phyloP scores from a whole-genome alignment of 306 rosid genomes.

The Albizia julibrissin region DNA sequence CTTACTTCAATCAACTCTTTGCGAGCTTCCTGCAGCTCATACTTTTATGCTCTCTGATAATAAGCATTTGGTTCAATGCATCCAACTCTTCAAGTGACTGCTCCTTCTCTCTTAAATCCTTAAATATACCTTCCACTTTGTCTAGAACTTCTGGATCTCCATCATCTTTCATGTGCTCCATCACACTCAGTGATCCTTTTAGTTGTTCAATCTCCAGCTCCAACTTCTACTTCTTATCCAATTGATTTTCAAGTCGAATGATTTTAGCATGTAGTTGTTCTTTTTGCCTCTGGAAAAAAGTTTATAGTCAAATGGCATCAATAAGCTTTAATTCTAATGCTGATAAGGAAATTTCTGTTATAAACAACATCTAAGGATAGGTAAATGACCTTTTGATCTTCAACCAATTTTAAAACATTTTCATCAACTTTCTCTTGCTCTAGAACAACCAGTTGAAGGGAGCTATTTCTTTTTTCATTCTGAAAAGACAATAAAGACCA shows the following conservation, averaged over 20 bases:
- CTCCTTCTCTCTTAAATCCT: conserved; percentile 81
- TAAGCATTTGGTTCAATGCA: conserved; percentile 71
- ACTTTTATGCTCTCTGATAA: conserved; percentile 78
- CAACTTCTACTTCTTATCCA: too few species aligned
- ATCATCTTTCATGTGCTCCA: conserved; percentile 92
- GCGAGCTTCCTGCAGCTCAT: conserved; percentile 93
- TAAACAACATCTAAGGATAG: conserved; percentile 28
- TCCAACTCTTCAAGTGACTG: conserved; percentile 64
- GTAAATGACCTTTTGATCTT: conserved; percentile 80
- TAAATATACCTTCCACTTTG: conserved; percentile 60
- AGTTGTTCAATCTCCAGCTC: too few species aligned
- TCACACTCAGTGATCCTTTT: conserved; percentile 80
- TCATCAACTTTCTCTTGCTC: conserved; percentile 83
- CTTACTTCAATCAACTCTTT: conserved; percentile 70
- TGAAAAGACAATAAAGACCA: conserved; percentile 38
- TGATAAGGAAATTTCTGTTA: conserved; percentile 26
- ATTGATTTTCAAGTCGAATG: too few species aligned
- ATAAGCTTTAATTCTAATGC: conserved; percentile 30
- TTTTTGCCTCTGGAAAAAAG: too few species aligned
- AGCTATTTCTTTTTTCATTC: conserved; percentile 74
- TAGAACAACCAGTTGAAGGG: conserved; percentile 72
- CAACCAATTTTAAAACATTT: conserved; percentile 77
- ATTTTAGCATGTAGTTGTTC: too few species aligned
- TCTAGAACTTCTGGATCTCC: conserved; percentile 75
- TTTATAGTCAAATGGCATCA: too few species aligned